Base-by-base conservation (phyloP, 441 rosid species). In the Francoa sonchifolia region DNA sequence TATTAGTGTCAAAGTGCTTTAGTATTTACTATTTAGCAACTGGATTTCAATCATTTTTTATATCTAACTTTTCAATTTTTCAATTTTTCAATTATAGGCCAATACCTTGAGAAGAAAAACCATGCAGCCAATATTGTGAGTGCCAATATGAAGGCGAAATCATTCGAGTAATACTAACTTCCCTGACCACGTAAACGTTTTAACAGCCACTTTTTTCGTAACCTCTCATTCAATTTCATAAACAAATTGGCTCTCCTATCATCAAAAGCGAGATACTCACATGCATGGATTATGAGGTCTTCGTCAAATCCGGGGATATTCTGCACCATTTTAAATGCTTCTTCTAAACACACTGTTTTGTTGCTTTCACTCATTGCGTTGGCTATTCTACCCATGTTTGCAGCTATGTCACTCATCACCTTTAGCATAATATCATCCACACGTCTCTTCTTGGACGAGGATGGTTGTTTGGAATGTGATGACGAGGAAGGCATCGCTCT, bases 241-340 rank as follows among this genome's bases (percentile, higher is more conserved):
- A 54, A 54, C 52, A 54, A 29, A 13, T 16, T 39, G 16, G 58
- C 44, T 9, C 50, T 52, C 50, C 26, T 52, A 10, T 52, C 51
- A 47, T 54, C 52, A 15, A 12, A 30, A n/a, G 41, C 37, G 11
- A 45, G 52, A 45, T 29, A 54, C 19, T 54, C 52, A 33, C 52
- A 54, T 11, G 59, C 59, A 3, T 38, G 47, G 18, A 54, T 8
- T 11, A 46, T 46, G 35, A 46, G 22, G 21, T 54, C 52, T 25
- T 54, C 52, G 7, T 54, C 52, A 9, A 54, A 54, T 5, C 29
- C 59, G 1, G 53, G 44, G 5, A 48, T 48, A 0, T 19, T 19
- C 36, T 48, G 53, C 21, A 54, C 52, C 47, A 30, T 33, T 9
- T 31, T 31, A 26, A 54, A 45, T 19, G 39, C 21, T 33, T 39